Percentiles rank a stretch among this genome's conserved stretches.
phyloP scores from a whole-genome alignment of 768 basidiomycete genomes.

The Hygrophorus russula region DNA sequence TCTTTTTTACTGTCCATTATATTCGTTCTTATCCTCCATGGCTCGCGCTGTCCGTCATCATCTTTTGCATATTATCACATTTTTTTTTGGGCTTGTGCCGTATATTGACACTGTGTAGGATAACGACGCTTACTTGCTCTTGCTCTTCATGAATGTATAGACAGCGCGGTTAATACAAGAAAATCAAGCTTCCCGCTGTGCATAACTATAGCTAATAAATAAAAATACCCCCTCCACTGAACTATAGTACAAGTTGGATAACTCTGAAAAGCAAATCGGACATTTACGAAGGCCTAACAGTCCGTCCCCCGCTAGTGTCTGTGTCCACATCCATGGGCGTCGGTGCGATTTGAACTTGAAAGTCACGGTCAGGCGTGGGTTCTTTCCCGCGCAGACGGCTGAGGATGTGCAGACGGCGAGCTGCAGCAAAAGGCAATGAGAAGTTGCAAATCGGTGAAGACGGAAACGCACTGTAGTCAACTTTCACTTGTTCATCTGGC shows the following conservation, averaged over 20 bases:
- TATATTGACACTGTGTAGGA: constrained; percentile 9
- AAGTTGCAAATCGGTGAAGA: constrained; percentile 5
- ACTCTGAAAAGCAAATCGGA: not conserved
- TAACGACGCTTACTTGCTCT: constrained; percentile 6
- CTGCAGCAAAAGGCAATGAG: constrained; percentile 20
- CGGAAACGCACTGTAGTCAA: constrained; percentile 49
- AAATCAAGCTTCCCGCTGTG: not conserved
- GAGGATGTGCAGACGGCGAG: constrained; percentile 50
- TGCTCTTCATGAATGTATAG: constrained; percentile 1
- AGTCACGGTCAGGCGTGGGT: constrained; percentile 50
- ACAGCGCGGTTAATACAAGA: not conserved
- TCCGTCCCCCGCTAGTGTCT: not conserved
- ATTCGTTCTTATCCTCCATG: constrained; percentile 9
- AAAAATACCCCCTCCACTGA: too few species aligned
- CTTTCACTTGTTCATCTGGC: constrained; percentile 49
- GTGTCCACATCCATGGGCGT: constrained; percentile 1
- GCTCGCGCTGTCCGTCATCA: constrained; percentile 16
- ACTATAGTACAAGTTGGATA: not conserved
- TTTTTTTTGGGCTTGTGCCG: constrained; percentile 8
- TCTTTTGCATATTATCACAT: constrained; percentile 12
- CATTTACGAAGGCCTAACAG: constrained; percentile 1
- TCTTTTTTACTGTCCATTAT: not conserved
- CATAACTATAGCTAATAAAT: not conserved
- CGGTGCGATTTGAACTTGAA: constrained; percentile 18
- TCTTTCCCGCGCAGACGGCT: constrained; percentile 43